Percentiles rank a stretch among this genome's conserved stretches.
Conservation (phyloP, 305 asterid genomes). For the Vinca major region DNA sequence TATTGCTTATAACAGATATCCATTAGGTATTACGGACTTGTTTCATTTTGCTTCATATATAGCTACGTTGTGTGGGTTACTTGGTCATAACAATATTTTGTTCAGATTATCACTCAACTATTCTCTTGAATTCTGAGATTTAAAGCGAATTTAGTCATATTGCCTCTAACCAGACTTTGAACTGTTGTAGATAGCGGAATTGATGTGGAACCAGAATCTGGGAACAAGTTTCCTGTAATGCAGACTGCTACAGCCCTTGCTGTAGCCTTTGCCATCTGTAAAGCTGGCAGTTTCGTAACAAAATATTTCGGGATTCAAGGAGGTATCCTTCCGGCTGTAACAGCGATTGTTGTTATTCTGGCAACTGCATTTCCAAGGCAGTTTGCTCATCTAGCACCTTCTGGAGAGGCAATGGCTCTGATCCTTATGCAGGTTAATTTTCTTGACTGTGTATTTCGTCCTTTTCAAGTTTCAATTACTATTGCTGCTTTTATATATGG, state of each 20-base stretch:
- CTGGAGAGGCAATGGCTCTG: slow-evolving; percentile 92
- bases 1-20: not conserved
- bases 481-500: not conserved
- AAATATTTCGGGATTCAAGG: slow-evolving; percentile 69
- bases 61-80: not conserved
- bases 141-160: not conserved
- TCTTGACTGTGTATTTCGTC: not conserved
- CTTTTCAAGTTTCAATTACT: not conserved
- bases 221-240: slow-evolving; percentile 56
- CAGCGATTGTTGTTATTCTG: slow-evolving; percentile 65
- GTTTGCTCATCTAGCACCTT: slow-evolving; percentile 73
- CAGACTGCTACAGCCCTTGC: slow-evolving; percentile 66
- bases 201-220: slow-evolving; percentile 34
- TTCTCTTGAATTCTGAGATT: not conserved
- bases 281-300: slow-evolving; percentile 41
- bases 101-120: not conserved
- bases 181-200: slow-evolving; percentile 27
- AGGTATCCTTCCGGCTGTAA: slow-evolving; percentile 73
- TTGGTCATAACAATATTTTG: not conserved
- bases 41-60: not conserved
- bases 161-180: slow-evolving; percentile 11
- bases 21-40: not conserved
- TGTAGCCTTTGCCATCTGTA: slow-evolving; percentile 70
- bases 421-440: slow-evolving; percentile 74
- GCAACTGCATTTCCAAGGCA: slow-evolving; percentile 69